These are phyloP conservation scores for Citrus glauca DNA, from an alignment of 345 rosid genomes.

Conservation along the genomic window DNA sequence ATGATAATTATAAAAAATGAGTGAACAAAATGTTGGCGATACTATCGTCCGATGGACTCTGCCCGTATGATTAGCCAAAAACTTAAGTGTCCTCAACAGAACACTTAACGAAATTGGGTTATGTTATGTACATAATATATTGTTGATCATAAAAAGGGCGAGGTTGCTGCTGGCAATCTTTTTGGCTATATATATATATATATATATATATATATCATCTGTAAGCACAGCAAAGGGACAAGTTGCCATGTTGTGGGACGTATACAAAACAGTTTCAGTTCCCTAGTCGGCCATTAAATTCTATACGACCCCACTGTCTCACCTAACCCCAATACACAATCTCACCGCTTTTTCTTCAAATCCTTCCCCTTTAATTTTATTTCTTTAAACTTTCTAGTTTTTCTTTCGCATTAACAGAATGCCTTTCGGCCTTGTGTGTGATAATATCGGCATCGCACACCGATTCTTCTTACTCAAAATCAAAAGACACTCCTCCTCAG, in stretches of 20 bases:
- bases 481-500: conserved; percentile 9
- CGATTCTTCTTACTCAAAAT: no score
- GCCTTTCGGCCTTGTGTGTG: neutral
- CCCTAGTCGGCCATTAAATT: conserved; percentile 22
- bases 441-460: neutral
- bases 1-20: no score
- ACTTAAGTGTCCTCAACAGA: no score
- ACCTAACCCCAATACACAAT: conserved; percentile 18
- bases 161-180: no score
- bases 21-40: no score
- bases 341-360: neutral
- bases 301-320: conserved; percentile 19
- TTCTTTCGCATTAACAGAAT: neutral
- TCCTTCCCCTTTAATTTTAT: neutral
- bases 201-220: no score
- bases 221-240: neutral
- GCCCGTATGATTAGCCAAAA: no score
- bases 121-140: no score
- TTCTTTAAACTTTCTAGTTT: neutral
- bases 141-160: no score
- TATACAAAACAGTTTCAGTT: conserved; percentile 3
- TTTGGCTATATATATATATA: no score
- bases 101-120: no score
- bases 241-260: conserved; percentile 24
- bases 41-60: no score